Evolutionary conservation across 163 green algal genomes (phyloP).

Genomic region (Scenedesmus sp.): DNA sequence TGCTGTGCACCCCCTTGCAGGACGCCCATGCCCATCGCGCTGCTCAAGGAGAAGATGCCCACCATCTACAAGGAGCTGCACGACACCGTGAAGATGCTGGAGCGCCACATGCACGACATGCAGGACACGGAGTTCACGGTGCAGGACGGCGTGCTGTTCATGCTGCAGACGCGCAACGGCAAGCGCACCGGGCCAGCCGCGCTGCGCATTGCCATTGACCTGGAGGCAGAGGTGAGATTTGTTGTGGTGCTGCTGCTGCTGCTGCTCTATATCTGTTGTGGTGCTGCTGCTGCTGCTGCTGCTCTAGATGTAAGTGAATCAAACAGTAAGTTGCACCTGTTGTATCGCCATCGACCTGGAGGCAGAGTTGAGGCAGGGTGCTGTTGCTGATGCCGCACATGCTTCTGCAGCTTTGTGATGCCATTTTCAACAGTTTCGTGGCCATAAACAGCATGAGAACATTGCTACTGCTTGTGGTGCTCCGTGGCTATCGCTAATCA

Average conservation of each 20-base stretch:
- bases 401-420: no score
- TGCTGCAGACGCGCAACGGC: constrained; percentile 91
- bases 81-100: constrained; percentile 77
- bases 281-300: no score
- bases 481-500: background rate
- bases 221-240: constrained; percentile 36
- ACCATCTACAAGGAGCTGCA: constrained; percentile 83
- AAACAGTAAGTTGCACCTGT: no score
- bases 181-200: constrained; percentile 91
- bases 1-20: constrained; percentile 56
- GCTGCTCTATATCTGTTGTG: background rate
- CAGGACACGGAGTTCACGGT: constrained; percentile 96
- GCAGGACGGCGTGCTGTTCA: constrained; percentile 90
- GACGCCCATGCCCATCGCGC: constrained; percentile 80
- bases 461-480: background rate
- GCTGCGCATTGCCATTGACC: constrained; percentile 60
- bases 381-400: background rate
- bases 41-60: constrained; percentile 77
- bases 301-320: no score
- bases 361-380: constrained; percentile 20
- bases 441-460: background rate
- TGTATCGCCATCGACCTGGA: constrained; percentile 50
- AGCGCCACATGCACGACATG: constrained; percentile 89
- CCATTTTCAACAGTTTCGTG: background rate
- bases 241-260: background rate